Evolutionary conservation across 192 early-diverging fungal genomes (phyloP).

Genomic region (Allomyces macrogynus): DNA sequence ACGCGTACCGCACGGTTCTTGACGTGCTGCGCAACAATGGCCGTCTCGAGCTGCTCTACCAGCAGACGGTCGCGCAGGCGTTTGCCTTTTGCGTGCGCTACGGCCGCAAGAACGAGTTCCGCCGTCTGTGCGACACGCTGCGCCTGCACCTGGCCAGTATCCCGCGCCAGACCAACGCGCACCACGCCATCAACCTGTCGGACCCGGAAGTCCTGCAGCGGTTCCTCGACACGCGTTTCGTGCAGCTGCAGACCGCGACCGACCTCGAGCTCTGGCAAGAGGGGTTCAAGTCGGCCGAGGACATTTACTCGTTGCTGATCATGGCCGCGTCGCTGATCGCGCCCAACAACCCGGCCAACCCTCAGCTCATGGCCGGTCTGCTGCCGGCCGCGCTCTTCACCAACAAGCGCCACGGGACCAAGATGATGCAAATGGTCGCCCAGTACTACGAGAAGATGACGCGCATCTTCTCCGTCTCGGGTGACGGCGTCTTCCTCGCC

Average conservation of each 20-base stretch:
- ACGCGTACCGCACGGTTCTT: slow-evolving; percentile 92
- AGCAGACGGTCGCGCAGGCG: slow-evolving; percentile 71
- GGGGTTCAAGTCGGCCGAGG: slow-evolving; percentile 89
- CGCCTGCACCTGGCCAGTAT: slow-evolving; percentile 56
- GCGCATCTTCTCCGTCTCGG: slow-evolving; percentile 85
- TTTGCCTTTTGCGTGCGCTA: slow-evolving; percentile 92
- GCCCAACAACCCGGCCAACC: slow-evolving; percentile 55
- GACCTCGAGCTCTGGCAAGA: slow-evolving; percentile 99
- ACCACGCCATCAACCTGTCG: slow-evolving; percentile 81
- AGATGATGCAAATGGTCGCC: slow-evolving; percentile 54
- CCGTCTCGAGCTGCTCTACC: slow-evolving; percentile 84
- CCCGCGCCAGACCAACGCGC: slow-evolving; percentile 51
- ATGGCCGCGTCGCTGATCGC: slow-evolving; percentile 58
- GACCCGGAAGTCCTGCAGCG: slow-evolving; percentile 92
- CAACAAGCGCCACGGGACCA: slow-evolving; percentile 1
- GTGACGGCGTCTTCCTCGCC: slow-evolving; percentile 95
- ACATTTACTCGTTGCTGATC: slow-evolving; percentile 76
- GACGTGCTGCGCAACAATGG: slow-evolving; percentile 94
- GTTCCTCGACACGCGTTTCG: slow-evolving; percentile 87
- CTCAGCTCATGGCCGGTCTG: not conserved
- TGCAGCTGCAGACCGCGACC: slow-evolving; percentile 84
- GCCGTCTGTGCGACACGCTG: slow-evolving; percentile 88
- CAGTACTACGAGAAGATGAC: slow-evolving; percentile 98
- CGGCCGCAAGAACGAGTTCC: slow-evolving; percentile 94
- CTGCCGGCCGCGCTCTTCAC: not conserved